Evolutionary conservation across 1,139 yeast genomes (phyloP).

Genomic region (Blastobotrys apis): DNA sequence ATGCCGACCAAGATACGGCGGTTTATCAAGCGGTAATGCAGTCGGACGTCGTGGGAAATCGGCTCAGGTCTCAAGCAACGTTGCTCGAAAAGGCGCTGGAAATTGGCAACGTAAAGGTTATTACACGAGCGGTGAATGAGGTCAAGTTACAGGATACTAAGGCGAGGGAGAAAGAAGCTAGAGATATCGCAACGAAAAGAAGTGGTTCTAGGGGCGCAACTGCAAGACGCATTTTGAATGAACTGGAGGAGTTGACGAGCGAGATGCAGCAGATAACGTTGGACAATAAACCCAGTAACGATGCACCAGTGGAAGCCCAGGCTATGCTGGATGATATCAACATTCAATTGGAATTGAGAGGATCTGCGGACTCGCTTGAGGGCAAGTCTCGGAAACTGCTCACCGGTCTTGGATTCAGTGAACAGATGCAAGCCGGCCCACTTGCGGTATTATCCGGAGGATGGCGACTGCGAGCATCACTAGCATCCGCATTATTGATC

Average conservation of each 20-base stretch:
- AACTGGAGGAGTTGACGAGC: conserved; percentile 9
- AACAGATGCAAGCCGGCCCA: conserved; percentile 28
- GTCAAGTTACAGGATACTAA: conserved; percentile 3
- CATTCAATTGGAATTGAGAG: neutral
- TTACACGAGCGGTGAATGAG: conserved; percentile 1
- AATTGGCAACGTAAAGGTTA: neutral
- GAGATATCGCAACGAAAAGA: conserved; percentile 11
- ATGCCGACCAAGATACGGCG: neutral
- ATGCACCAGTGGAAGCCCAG: conserved; percentile 3
- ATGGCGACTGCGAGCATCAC: conserved; percentile 78
- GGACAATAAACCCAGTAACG: neutral
- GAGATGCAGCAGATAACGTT: neutral
- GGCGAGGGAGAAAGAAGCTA: conserved; percentile 4
- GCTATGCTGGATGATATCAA: conserved; percentile 4
- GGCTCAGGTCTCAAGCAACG: neutral
- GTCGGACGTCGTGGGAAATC: conserved; percentile 4
- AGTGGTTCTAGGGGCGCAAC: conserved; percentile 14
- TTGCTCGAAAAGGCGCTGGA: conserved; percentile 3
- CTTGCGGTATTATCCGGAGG: conserved; percentile 47
- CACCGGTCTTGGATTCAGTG: conserved; percentile 11
- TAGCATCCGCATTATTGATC: conserved; percentile 70
- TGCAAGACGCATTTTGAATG: conserved; percentile 13
- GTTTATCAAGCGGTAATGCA: conserved; percentile 8
- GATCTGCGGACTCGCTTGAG: conserved; percentile 6
- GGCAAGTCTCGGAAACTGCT: conserved; percentile 6